Conservation (phyloP, 2,329 filamentous ascomycete genomes). For the Thielaviopsis ethacetica region DNA sequence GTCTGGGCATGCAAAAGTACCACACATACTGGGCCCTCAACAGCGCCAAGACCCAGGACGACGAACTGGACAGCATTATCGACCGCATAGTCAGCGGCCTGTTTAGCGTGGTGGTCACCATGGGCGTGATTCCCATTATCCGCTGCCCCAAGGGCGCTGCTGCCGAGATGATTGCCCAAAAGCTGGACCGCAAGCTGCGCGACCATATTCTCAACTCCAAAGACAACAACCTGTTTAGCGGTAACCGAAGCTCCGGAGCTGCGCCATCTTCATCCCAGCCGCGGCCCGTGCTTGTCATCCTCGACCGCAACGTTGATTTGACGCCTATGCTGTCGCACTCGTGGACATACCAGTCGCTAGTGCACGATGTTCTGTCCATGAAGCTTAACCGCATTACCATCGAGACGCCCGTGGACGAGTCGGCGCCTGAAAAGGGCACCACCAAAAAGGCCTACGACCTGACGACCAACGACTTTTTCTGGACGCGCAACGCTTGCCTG, state of each 20-base stretch:
- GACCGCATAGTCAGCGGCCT: conserved; percentile 87
- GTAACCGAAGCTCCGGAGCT: conserved; percentile 32
- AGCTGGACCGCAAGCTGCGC: conserved; percentile 85
- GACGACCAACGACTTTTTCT: conserved; percentile 85
- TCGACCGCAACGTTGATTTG: conserved; percentile 89
- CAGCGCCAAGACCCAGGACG: conserved; percentile 77
- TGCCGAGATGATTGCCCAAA: conserved; percentile 84
- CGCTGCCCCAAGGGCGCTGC: conserved; percentile 83
- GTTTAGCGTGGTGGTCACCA: conserved; percentile 97
- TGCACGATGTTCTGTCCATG: conserved; percentile 45
- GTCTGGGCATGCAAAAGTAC: conserved; percentile 76
- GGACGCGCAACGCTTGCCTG: conserved; percentile 76
- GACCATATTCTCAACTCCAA: conserved; percentile 97
- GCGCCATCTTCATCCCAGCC: conserved; percentile 47
- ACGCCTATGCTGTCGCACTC: conserved; percentile 99
- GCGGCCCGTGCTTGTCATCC: conserved; percentile 77
- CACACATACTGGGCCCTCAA: conserved; percentile 94
- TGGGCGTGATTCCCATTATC: conserved; percentile 93
- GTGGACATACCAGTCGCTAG: conserved; percentile 63
- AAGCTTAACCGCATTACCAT: conserved; percentile 85
- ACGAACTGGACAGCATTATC: conserved; percentile 71
- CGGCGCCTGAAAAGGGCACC: conserved; percentile 54
- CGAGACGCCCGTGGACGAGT: conserved; percentile 65
- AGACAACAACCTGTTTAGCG: conserved; percentile 74
- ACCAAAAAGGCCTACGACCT: conserved; percentile 84